Evolutionary conservation across 352 stramenopile species (phyloP), one percentile per base, ranked within the genome.

Genomic region (Achlya hypogyna): DNA sequence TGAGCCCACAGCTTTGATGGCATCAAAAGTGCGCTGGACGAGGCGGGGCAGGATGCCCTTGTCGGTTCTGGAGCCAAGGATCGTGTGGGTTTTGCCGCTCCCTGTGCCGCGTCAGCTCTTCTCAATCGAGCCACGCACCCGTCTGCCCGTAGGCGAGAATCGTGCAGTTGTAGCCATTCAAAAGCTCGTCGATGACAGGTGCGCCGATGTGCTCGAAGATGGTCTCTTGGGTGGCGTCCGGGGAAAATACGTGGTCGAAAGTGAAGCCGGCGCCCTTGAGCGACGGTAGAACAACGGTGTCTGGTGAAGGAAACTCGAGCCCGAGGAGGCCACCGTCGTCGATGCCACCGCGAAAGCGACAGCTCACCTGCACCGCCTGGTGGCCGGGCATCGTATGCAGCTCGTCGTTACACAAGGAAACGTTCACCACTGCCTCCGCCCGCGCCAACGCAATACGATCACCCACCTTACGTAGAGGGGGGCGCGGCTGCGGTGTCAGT

Each of bases 111-210:
- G n/a, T 20, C 52, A 35, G 5, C 52, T 22, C 18, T 4, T 53
- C 29, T 25, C 18, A 16, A 31, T 2, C 8, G 34, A 20, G 22
- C n/a, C n/a, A n/a, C n/a, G n/a, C 29, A 67, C 60, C 75, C 0
- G 81, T 91, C 59, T 87, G 82, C 0, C 82, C 81, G 54, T 91
- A 89, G 29, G 78, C 79, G 40, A 91, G 75, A 45, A 91, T 74
- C 5, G 82, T 88, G 62, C 78, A 89, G 62, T 91, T 83, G 71
- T 85, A 89, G 10, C 82, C 82, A 29, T 49, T 42, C 12, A 91
- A 62, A 28, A 89, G 25, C 14, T 88, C 79, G 9, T 65, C 60
- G 14, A 89, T 73, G 35, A 85, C 80, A 6, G 82, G 78, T 22
- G 18, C 49, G 12, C 78, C 81, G 28, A 91, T 54, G 29, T 63